Conservation (phyloP, 2,329 filamentous ascomycete species). For the Trichoderma asperellum region DNA sequence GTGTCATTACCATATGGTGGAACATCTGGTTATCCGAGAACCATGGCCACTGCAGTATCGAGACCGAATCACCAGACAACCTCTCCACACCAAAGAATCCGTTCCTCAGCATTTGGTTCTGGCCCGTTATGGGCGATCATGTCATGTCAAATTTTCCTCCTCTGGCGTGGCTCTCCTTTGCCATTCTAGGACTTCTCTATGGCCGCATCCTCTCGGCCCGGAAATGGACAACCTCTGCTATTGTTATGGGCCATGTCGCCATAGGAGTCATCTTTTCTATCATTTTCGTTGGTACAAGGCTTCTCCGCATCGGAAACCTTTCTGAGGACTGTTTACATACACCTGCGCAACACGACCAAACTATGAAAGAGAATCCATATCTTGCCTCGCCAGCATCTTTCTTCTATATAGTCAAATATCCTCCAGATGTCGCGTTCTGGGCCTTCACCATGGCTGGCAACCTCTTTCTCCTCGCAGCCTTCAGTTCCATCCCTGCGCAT, state of each 20-base stretch:
- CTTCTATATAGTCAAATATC: conserved; percentile 53
- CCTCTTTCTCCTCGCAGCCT: conserved; percentile 45
- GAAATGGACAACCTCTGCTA: conserved; percentile 37
- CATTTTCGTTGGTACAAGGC: conserved; percentile 48
- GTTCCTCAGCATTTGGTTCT: conserved; percentile 49
- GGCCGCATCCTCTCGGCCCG: conserved; percentile 45
- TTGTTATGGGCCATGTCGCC: conserved; percentile 38
- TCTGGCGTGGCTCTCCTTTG: conserved; percentile 53
- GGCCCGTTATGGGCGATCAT: conserved; percentile 36
- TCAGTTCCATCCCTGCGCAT: conserved; percentile 41
- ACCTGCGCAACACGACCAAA: conserved; percentile 40
- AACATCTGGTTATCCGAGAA: conserved; percentile 51
- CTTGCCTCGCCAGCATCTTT: conserved; percentile 48
- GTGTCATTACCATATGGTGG: conserved; percentile 49
- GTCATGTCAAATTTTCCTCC: conserved; percentile 50
- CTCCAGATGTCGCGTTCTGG: conserved; percentile 53
- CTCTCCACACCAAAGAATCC: conserved; percentile 23
- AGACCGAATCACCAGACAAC: conserved; percentile 6
- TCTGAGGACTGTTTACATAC: conserved; percentile 49
- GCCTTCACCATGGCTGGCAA: conserved; percentile 47
- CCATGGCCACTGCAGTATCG: conserved; percentile 43
- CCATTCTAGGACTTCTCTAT: conserved; percentile 50
- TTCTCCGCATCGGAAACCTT: conserved; percentile 50
- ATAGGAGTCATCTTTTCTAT: conserved; percentile 40
- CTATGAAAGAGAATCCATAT: conserved; percentile 45